Evolutionary conservation across 2,329 filamentous ascomycete genomes (phyloP), one percentile per base, ranked within the genome.

Genomic region (Talaromyces rugulosus): DNA sequence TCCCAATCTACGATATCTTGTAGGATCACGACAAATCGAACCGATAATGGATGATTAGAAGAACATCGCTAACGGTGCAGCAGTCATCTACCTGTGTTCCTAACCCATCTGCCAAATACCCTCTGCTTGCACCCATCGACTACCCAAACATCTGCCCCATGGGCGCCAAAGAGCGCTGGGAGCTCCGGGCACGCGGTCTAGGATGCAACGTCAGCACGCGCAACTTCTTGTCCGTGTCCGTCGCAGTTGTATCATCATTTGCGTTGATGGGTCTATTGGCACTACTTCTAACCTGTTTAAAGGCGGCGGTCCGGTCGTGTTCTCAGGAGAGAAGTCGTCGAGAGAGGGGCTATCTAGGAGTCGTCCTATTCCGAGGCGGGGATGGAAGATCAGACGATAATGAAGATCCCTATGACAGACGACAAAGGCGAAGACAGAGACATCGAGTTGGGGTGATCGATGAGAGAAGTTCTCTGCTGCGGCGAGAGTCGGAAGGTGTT

Each of bases 41-140:
- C 30, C 31, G 59, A 52, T 27, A 27, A 11, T 47, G 44, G 44
- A 7, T 11, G 9, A 18, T 14, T 53, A 27, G 30, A 40, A 27
- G 30, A 40, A 7, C 16, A 42, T 42, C 7, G 23, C 53, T 33
- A 18, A 53, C 28, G 11, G 27, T 16, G 44, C 59, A 60, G 31
- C 66, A 77, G 68, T 78, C 75, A 3, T 75, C 74, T 55, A 71
- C 72, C 23, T 79, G 77, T 61, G 74, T 79, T 30, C 74, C 76
- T 1, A 79, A 77, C 61, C 63, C 66, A 31, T 64, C 70, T 30
- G 11, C 56, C 28, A 68, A 66, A 16, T 63, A 78, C 42, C 74
- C 74, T 0, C 75, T 80, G 54, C 64, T 80, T 50, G 70, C 76
- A 7, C 77, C 77, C 0, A 60, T 79, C 9, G 54, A 67, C 34